A percentile compares a stretch with the other conserved stretches of the same genome.
Evolutionary conservation across 2,329 filamentous ascomycete genomes (phyloP).

Genomic region (Dactylellina cionopaga): DNA sequence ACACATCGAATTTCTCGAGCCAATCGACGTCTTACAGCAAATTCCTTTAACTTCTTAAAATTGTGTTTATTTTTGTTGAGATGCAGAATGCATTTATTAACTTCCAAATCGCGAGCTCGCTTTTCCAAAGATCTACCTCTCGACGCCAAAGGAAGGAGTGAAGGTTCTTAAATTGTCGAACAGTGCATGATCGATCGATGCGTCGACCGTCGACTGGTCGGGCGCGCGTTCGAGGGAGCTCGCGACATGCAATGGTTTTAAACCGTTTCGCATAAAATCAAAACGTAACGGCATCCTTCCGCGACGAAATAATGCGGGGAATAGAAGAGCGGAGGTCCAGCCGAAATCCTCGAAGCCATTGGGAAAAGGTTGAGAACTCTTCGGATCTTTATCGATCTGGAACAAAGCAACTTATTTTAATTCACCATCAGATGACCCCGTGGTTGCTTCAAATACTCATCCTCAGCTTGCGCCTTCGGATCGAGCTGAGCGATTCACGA

Average conservation of each 20-base stretch:
- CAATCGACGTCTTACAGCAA: conserved; percentile 3
- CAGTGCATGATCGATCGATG: background rate
- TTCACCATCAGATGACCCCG: conserved; percentile 17
- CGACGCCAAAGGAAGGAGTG: background rate
- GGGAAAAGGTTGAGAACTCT: background rate
- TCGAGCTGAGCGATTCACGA: background rate
- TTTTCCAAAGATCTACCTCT: background rate
- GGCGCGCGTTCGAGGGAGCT: background rate
- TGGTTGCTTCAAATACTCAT: background rate
- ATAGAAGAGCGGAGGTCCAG: conserved; percentile 9
- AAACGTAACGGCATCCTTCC: conserved; percentile 33
- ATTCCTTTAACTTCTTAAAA: too few relatives aligned
- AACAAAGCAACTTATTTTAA: background rate
- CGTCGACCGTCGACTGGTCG: background rate
- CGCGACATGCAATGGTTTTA: background rate
- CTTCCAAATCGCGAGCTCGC: conserved; percentile 12
- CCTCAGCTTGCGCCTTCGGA: conserved; percentile 15
- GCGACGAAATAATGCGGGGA: conserved; percentile 33
- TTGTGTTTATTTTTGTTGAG: conserved; percentile 9
- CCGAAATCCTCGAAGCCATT: conserved; percentile 1
- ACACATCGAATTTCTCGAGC: background rate
- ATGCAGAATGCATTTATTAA: background rate
- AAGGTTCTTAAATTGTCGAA: background rate
- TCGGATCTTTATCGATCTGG: too few relatives aligned
- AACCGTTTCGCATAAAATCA: conserved; percentile 10